Base-by-base conservation (phyloP, 805 yeast species). In the Saccharomycopsis oosterbeekiorum region DNA sequence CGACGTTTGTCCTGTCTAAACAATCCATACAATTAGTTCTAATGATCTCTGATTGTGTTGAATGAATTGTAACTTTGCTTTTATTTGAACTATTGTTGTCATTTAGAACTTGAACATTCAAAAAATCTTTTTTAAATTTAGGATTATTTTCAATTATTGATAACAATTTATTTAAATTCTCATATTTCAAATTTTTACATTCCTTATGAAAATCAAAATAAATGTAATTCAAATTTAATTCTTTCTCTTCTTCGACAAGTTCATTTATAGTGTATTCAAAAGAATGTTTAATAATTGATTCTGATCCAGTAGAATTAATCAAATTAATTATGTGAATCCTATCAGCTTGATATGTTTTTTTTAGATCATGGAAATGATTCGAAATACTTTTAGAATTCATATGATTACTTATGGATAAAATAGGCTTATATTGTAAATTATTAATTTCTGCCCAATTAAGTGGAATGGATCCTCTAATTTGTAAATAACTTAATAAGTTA, bases 121-220 rank as follows among this genome's bases (percentile, higher is more conserved):
- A 89, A 74, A 84, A 89, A 70, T 89, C 88, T 65, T 79, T 75
- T 56, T 79, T 76, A 34, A 84, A 80, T 61, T 85, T 81, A 0
- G 96, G 96, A 65, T 83, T 70, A 36, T 78, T 76, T 24, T 74
- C 71, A 64, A 96, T 76, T 65, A 80, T 82, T 60, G 89, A 89
- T 60, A 93, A 76, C 63, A 96, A 78, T 60, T 89, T 73, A 70
- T 85, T 84, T 51, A 92, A 96, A 60, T 96, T 81, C 71, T 91
- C 84, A 96, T 97, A 96, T 71, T 86, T 84, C 96, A 93, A 88
- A 60, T 85, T 86, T 65, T 93, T 83, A 77, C 98, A 93, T 75
- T 94, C 97, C 70, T 91, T 96, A 73, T 93, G 99, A 82, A 94
- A 93, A 73, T 93, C 99, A 75, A 94, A 93, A 75, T 93, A 94